These are phyloP conservation scores for Clausena lansium DNA, from an alignment of 345 rosid species.

Conservation along the genomic window DNA sequence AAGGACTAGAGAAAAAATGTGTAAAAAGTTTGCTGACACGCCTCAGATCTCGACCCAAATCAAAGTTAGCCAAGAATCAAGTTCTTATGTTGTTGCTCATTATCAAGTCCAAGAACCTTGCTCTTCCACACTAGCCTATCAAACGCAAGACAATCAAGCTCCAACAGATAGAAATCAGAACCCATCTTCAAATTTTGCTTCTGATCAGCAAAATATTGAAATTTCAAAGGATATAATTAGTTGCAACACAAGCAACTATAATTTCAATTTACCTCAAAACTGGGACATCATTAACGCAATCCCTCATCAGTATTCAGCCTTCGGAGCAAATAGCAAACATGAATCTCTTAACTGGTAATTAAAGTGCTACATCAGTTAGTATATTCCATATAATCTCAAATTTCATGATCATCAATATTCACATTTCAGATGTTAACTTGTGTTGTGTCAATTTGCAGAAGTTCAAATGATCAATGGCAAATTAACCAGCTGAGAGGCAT, in stretches of 20 bases:
- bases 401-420: neutral
- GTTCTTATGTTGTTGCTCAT: slow-evolving; percentile 12
- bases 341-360: slow-evolving; percentile 38
- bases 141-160: neutral
- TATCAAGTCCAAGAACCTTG: slow-evolving; percentile 13
- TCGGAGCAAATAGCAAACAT: slow-evolving; percentile 31
- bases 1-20: slow-evolving; percentile 41
- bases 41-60: slow-evolving; percentile 27
- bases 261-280: slow-evolving; percentile 40
- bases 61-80: slow-evolving; percentile 28
- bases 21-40: slow-evolving; percentile 25
- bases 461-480: slow-evolving; percentile 31
- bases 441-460: slow-evolving; percentile 35
- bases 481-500: slow-evolving; percentile 26
- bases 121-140: neutral
- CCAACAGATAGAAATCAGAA: slow-evolving; percentile 27
- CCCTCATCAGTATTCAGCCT: slow-evolving; percentile 28
- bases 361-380: neutral
- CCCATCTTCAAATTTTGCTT: slow-evolving; percentile 29
- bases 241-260: slow-evolving; percentile 24
- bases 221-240: slow-evolving; percentile 29
- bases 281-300: slow-evolving; percentile 45
- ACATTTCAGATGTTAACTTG: slow-evolving; percentile 1
- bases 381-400: neutral
- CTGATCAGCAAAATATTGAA: slow-evolving; percentile 31